phyloP scores from a whole-genome alignment of 495 filamentous ascomycete species.

The Podospora didyma region DNA sequence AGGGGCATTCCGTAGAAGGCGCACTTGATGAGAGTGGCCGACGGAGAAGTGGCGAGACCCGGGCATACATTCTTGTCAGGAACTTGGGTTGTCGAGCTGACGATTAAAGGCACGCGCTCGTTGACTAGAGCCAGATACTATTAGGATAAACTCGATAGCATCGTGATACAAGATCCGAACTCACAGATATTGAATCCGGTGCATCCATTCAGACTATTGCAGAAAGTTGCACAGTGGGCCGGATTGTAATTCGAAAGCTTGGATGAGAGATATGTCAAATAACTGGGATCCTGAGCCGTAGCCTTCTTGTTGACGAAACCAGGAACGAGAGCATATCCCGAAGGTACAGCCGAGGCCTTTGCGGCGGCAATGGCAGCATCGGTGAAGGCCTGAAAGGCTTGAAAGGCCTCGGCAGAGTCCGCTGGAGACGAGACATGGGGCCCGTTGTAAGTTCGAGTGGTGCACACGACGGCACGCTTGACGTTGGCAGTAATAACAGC shows the following conservation, averaged over 20 bases:
- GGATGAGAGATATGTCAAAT: conserved; percentile 14
- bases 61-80: conserved; percentile 19
- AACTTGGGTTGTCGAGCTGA: conserved; percentile 12
- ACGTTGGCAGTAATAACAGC: conserved; percentile 1
- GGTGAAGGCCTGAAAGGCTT: background rate
- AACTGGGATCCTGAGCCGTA: conserved; percentile 6
- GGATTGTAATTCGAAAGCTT: conserved; percentile 9
- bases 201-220: conserved; percentile 7
- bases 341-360: conserved; percentile 4
- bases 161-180: background rate
- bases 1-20: conserved; percentile 43
- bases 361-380: background rate
- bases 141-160: background rate
- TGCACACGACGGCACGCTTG: conserved; percentile 10
- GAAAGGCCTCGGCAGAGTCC: conserved; percentile 11
- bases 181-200: conserved; percentile 17
- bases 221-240: conserved; percentile 13
- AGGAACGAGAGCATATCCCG: conserved; percentile 10
- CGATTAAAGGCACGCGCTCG: conserved; percentile 16
- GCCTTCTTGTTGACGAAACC: conserved; percentile 14
- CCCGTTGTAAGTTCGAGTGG: conserved; percentile 15
- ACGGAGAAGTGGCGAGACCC: conserved; percentile 40
- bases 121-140: conserved; percentile 2
- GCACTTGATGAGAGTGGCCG: conserved; percentile 52
- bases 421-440: conserved; percentile 3